Evolutionary conservation across 345 rosid genomes (phyloP).

Genomic region (Schrenkiella parvula): DNA sequence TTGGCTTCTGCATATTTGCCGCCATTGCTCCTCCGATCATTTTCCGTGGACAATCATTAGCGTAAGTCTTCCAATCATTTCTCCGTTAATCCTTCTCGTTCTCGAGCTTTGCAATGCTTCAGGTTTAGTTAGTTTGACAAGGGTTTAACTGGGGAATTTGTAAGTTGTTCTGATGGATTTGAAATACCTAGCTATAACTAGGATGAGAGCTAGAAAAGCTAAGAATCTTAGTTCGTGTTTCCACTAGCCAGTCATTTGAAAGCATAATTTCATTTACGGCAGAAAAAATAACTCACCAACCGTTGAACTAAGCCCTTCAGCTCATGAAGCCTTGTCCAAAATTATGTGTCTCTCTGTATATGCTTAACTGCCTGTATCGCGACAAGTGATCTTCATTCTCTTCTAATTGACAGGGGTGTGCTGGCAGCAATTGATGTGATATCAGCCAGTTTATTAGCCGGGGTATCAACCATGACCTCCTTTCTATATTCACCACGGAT

Average conservation of each 20-base stretch:
- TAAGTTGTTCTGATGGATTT: not conserved
- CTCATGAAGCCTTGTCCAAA: not conserved
- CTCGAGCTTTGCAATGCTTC: not conserved
- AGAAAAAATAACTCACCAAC: not conserved
- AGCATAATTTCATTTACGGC: not conserved
- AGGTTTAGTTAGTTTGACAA: not conserved
- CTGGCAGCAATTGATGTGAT: constrained; percentile 91
- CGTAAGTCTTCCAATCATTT: constrained; percentile 58
- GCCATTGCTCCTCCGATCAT: constrained; percentile 97
- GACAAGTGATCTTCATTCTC: not conserved
- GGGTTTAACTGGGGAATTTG: not conserved
- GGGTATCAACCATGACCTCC: constrained; percentile 52
- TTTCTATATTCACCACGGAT: not conserved
- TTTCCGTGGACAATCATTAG: constrained; percentile 87
- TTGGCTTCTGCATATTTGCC: constrained; percentile 92
- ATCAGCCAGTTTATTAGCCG: constrained; percentile 57
- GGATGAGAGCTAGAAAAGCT: not conserved
- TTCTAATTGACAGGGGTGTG: constrained; percentile 61
- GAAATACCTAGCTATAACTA: not conserved
- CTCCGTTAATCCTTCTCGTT: not conserved
- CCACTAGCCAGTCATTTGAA: not conserved
- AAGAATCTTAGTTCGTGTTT: not conserved
- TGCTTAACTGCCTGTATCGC: not conserved
- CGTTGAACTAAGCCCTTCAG: not conserved
- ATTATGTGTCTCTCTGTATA: not conserved